These are phyloP conservation scores for Mycena crocata DNA, from an alignment of 768 basidiomycete species.

Conservation along the genomic window DNA sequence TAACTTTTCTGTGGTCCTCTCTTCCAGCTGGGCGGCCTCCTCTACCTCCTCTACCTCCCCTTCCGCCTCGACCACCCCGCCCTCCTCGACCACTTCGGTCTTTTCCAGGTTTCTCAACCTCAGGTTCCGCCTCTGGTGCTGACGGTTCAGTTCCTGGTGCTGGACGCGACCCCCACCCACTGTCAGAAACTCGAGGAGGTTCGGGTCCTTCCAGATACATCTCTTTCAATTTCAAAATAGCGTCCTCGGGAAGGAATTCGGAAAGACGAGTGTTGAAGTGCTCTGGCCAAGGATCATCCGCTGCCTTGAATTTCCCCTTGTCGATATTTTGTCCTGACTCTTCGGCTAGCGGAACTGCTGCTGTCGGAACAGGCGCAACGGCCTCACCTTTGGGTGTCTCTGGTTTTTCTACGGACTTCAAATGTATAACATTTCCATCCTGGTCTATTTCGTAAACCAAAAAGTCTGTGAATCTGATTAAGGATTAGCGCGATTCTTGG, in stretches of 20 bases:
- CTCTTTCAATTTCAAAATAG: constrained; percentile 71
- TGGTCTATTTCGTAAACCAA: constrained; percentile 92
- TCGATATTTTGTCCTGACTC: constrained; percentile 5
- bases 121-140: constrained; percentile 38
- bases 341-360: constrained; percentile 19
- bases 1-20: constrained; percentile 79
- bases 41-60: constrained; percentile 59
- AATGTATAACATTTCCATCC: constrained; percentile 81
- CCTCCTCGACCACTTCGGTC: constrained; percentile 55
- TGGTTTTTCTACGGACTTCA: constrained; percentile 84
- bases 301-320: constrained; percentile 31
- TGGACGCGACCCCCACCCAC: constrained; percentile 74
- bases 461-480: constrained; percentile 93
- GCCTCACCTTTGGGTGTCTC: constrained; percentile 60
- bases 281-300: constrained; percentile 74
- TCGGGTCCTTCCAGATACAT: constrained; percentile 87
- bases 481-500: neutral
- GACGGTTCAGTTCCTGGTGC: constrained; percentile 31
- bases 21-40: constrained; percentile 50
- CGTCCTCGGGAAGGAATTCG: constrained; percentile 71
- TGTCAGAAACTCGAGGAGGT: constrained; percentile 78
- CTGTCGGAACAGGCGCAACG: constrained; percentile 31
- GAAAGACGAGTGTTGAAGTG: constrained; percentile 65
- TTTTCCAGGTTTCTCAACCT: constrained; percentile 44
- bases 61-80: constrained; percentile 56